Evolutionary conservation across 441 rosid genomes (phyloP), one percentile per base, ranked within the genome.

Genomic region (Aquilaria agallochum): DNA sequence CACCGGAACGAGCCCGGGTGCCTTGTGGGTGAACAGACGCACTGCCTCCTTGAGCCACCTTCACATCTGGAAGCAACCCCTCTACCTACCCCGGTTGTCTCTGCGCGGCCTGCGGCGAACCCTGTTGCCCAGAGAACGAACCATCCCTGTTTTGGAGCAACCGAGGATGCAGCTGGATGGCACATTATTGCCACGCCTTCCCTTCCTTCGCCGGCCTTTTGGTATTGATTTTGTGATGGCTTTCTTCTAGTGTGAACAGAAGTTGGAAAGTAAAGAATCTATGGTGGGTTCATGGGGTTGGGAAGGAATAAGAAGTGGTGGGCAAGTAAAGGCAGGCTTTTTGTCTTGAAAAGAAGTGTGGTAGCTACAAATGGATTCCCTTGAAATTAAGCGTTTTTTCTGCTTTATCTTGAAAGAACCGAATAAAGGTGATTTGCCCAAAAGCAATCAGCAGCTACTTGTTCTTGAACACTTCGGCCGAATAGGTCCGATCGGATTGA

Each of bases 1-100:
- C 88, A 83, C 59, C 84, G 63, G 63, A 85, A 85, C 2, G 91
- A 85, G 11, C 88, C 83, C 0, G 86, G 81, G 45, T 85, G 91
- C 58, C 13, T 71, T 3, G 87, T 70, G 1, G 87, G 83, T 0
- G 87, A 83, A 62, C 87, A 85, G 5, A 76, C 3, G 32, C 88
- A 85, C 59, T 31, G 45, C 79, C 65, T 76, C 11, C 11, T 55
- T 42, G 69, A 60, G 31, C 71, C 72, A 30, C 11, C 69, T 2
- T 42, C 61, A n/a, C 60, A 20, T 20, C 27, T 20, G 27, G 27
- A 20, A 20, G 27, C 67, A 12, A 45, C 65, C 15, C 11, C 69
- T n/a, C 58, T 50, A 11, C 47, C 68, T 31, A 55, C 72, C 8
- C 14, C 65, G 2, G 65, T 40, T 8, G 45, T 1, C 36, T 32